Percentiles rank a stretch among this genome's conserved stretches.
These are phyloP conservation scores for Metschnikowia matae DNA, from an alignment of 805 yeast species.

Conservation along the genomic window DNA sequence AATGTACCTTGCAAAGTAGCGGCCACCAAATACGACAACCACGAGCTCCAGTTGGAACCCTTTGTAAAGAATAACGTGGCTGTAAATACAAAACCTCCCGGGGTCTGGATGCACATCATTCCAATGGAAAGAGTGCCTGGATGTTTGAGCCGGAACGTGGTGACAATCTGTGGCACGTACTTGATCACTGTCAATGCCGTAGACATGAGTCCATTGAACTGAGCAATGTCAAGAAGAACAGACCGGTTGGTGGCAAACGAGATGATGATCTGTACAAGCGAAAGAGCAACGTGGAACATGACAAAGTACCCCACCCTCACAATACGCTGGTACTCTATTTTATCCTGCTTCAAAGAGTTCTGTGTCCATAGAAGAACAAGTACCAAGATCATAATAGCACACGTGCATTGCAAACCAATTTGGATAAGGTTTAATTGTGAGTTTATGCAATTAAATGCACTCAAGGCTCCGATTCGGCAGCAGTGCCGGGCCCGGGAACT, in stretches of 20 bases:
- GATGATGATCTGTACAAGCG: constrained; percentile 32
- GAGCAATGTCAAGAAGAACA: constrained; percentile 43
- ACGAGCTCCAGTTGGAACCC: constrained; percentile 81
- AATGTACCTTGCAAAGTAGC: constrained; percentile 63
- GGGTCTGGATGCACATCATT: constrained; percentile 85
- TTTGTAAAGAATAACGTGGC: constrained; percentile 64
- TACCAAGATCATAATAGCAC: constrained; percentile 55
- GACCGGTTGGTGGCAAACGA: constrained; percentile 24
- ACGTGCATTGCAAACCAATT: constrained; percentile 57
- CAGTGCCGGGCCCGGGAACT: constrained; percentile 61
- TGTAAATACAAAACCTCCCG: constrained; percentile 83
- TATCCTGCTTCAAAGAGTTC: constrained; percentile 44
- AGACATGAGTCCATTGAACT: constrained; percentile 60
- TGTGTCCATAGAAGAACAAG: constrained; percentile 49
- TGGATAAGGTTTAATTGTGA: constrained; percentile 66
- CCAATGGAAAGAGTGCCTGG: constrained; percentile 76
- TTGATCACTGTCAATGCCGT: constrained; percentile 63
- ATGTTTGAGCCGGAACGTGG: constrained; percentile 65
- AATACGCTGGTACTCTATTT: constrained; percentile 41
- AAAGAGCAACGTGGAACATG: constrained; percentile 31
- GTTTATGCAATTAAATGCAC: constrained; percentile 56
- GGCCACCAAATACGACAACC: constrained; percentile 76
- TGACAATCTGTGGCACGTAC: constrained; percentile 73
- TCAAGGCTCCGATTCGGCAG: constrained; percentile 44
- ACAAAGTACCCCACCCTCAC: constrained; percentile 40